Percentiles rank a stretch among this genome's conserved stretches.
Evolutionary conservation across 2,329 filamentous ascomycete species (phyloP).

Genomic region (Dryadomyces quercivorus): DNA sequence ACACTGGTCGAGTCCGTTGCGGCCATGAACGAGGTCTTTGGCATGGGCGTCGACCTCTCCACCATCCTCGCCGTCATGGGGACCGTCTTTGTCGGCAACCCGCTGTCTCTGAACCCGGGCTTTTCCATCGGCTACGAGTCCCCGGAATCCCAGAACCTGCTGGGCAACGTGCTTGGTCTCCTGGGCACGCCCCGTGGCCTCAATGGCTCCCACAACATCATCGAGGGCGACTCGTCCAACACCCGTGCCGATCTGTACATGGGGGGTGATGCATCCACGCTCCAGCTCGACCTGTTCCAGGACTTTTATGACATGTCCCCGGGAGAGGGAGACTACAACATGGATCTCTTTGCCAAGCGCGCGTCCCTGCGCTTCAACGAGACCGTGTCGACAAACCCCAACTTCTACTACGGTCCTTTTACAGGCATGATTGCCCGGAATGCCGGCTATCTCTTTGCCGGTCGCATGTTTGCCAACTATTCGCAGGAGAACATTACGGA

Average conservation of each 20-base stretch:
- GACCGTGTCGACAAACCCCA: slow-evolving; percentile 34
- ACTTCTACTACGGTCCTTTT: slow-evolving; percentile 25
- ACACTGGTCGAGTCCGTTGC: slow-evolving; percentile 13
- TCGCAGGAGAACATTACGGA: slow-evolving; percentile 18
- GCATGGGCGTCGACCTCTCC: slow-evolving; percentile 32
- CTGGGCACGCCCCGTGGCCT: slow-evolving; percentile 34
- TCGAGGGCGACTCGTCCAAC: slow-evolving; percentile 40
- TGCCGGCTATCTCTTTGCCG: slow-evolving; percentile 32
- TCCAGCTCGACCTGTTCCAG: slow-evolving; percentile 40
- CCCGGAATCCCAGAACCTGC: slow-evolving; percentile 24
- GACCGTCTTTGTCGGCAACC: slow-evolving; percentile 35
- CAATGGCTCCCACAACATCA: slow-evolving; percentile 39
- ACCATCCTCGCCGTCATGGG: slow-evolving; percentile 31
- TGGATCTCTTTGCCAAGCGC: slow-evolving; percentile 29
- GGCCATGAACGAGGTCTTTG: slow-evolving; percentile 22
- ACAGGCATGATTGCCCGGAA: slow-evolving; percentile 36
- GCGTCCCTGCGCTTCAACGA: slow-evolving; percentile 32
- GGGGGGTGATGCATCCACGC: slow-evolving; percentile 33
- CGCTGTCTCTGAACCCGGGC: slow-evolving; percentile 32
- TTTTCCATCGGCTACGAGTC: slow-evolving; percentile 12
- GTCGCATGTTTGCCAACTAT: slow-evolving; percentile 30
- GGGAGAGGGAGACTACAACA: slow-evolving; percentile 22
- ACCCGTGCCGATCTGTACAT: slow-evolving; percentile 40
- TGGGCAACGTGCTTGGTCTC: slow-evolving; percentile 27
- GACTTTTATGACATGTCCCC: slow-evolving; percentile 28